Percentiles rank a stretch among this genome's conserved stretches.
Conservation (phyloP, 208 protist species). For the Leishmania arabica region DNA sequence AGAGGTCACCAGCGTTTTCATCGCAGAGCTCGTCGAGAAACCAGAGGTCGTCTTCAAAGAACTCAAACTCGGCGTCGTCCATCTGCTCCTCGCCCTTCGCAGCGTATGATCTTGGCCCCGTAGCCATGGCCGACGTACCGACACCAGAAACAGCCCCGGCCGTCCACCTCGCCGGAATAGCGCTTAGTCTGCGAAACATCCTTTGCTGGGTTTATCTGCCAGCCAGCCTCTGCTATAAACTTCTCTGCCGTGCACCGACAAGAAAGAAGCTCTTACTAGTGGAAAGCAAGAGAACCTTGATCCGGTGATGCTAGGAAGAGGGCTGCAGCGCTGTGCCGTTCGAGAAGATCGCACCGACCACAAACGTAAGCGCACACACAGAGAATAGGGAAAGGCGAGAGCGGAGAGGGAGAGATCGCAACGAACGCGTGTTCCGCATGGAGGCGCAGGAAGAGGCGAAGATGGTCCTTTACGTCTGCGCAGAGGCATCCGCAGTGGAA, state of each 20-base stretch:
- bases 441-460: not conserved
- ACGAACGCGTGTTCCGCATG: not conserved
- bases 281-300: not conserved
- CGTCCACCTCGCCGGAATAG: slow-evolving; percentile 7
- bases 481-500: not conserved
- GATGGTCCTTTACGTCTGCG: not conserved
- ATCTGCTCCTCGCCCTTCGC: slow-evolving; percentile 21
- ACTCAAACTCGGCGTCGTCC: slow-evolving; percentile 54
- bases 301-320: not conserved
- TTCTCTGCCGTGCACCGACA: not conserved
- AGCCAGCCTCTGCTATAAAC: no score
- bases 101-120: slow-evolving; percentile 13
- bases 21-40: slow-evolving; percentile 83
- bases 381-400: not conserved
- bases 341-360: not conserved
- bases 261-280: not conserved
- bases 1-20: slow-evolving; percentile 59
- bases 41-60: slow-evolving; percentile 77
- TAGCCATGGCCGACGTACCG: not conserved
- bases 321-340: not conserved
- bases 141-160: slow-evolving; percentile 9
- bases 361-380: no score
- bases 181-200: slow-evolving; percentile 12
- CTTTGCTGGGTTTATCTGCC: not conserved
- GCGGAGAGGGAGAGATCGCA: not conserved